These are phyloP conservation scores for Hyphopichia homilentoma DNA, from an alignment of 805 yeast species.

Conservation along the genomic window DNA sequence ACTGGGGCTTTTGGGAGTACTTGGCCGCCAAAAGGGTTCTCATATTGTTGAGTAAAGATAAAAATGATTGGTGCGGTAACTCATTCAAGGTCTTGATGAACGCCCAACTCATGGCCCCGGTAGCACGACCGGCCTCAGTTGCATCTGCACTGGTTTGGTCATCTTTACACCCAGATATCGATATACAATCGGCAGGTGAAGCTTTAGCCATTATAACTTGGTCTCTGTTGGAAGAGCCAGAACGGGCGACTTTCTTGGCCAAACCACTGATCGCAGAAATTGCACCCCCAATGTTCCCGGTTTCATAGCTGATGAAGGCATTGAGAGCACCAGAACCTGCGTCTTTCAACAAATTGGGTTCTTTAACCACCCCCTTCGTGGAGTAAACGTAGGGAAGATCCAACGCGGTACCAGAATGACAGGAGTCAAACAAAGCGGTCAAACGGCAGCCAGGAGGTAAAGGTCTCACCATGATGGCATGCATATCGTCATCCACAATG, in stretches of 20 bases:
- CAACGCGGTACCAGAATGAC: slow-evolving; percentile 39
- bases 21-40: slow-evolving; percentile 26
- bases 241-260: slow-evolving; percentile 26
- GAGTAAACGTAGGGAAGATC: slow-evolving; percentile 38
- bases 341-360: slow-evolving; percentile 33
- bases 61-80: slow-evolving; percentile 29
- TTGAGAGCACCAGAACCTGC: slow-evolving; percentile 32
- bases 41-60: slow-evolving; percentile 35
- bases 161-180: slow-evolving; percentile 37
- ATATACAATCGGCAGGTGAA: slow-evolving; percentile 36
- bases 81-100: slow-evolving; percentile 26
- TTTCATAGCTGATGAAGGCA: slow-evolving; percentile 28
- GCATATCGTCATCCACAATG: slow-evolving; percentile 38
- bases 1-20: slow-evolving; percentile 38
- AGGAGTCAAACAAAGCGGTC: slow-evolving; percentile 36
- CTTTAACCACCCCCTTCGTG: slow-evolving; percentile 38
- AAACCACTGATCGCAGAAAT: slow-evolving; percentile 30
- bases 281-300: slow-evolving; percentile 38
- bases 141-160: slow-evolving; percentile 42
- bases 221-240: slow-evolving; percentile 16
- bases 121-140: slow-evolving; percentile 27
- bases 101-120: slow-evolving; percentile 41
- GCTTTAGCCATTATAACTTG: slow-evolving; percentile 25
- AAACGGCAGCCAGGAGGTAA: slow-evolving; percentile 35
- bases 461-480: slow-evolving; percentile 33